Evolutionary conservation across 2,329 filamentous ascomycete genomes (phyloP), one percentile per base, ranked within the genome.

Genomic region (Acrodontium crateriforme): DNA sequence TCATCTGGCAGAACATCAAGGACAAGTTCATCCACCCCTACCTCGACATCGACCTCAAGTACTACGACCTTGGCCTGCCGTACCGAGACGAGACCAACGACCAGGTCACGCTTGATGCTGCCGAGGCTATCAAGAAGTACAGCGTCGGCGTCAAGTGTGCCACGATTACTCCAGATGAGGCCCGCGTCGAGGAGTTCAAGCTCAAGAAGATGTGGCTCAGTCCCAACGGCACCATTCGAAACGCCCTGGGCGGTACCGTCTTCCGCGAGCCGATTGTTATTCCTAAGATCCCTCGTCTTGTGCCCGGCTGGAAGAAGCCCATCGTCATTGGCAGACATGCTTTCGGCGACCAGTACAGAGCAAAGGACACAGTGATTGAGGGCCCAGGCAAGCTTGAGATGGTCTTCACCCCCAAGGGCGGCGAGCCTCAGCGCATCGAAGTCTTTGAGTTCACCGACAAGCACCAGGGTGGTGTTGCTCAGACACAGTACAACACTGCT

Each of bases 161-260:
- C 42, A 98, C 89, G 56, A 98, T 98, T 64, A 98, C 89, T 23
- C 89, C 89, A 20, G 89, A 98, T 56, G 89, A 98, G 71, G 78
- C 74, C 40, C 78, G 89, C 55, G 87, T 98, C 16, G 71, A 95
- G 67, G 89, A 95, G 63, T 98, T 95, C 62, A 85, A 94, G 56
- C 72, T 98, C 46, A 98, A 95, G 79, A 77, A 95, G 67, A 95
- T 95, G 89, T 98, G 89, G 89, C 71, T 95, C 34, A 93, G 83
- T 31, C 89, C 89, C 52, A 98, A 98, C 58, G 89, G 89, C 54
- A 98, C 73, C 37, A 76, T 77, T 53, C 60, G 71, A 49, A 77
- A 77, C 58, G 63, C 66, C 47, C 63, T 75, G 27, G 87, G 87
- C 49, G 89, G 89, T 53, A 98, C 89, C 50, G 87, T 98, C 50